Conservation (phyloP, 352 stramenopile genomes). For the Phytophthora palmivora region DNA sequence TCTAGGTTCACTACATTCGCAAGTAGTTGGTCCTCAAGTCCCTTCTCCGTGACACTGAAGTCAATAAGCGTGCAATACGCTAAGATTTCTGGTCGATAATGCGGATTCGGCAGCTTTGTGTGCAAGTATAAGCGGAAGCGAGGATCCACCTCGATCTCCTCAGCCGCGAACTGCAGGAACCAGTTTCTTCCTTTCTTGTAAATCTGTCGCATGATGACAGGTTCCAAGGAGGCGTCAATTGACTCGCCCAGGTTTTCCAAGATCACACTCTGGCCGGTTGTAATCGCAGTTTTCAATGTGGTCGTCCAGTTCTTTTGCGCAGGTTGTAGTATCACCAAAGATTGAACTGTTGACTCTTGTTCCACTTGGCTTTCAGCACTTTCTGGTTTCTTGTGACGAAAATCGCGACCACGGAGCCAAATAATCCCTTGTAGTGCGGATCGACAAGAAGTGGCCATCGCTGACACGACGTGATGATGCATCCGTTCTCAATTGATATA, state of each 20-base stretch:
- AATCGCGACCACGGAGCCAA: slow-evolving; percentile 81
- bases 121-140: slow-evolving; percentile 91
- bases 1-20: slow-evolving; percentile 92
- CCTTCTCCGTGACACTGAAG: slow-evolving; percentile 93
- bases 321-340: slow-evolving; percentile 76
- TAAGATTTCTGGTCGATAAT: slow-evolving; percentile 93
- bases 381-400: slow-evolving; percentile 31
- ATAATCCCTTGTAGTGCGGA: slow-evolving; percentile 91
- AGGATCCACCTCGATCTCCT: slow-evolving; percentile 91
- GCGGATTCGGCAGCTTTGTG: slow-evolving; percentile 93
- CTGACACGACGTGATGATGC: slow-evolving; percentile 90
- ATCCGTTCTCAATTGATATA: slow-evolving; percentile 94
- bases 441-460: slow-evolving; percentile 92
- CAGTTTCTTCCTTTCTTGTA: slow-evolving; percentile 90
- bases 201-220: slow-evolving; percentile 89
- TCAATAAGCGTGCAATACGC: slow-evolving; percentile 95
- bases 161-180: slow-evolving; percentile 88
- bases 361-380: not conserved
- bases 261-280: slow-evolving; percentile 82
- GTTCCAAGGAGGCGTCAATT: slow-evolving; percentile 90
- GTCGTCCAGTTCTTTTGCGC: slow-evolving; percentile 83
- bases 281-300: slow-evolving; percentile 79
- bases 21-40: slow-evolving; percentile 91
- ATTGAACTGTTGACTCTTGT: slow-evolving; percentile 9
- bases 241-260: slow-evolving; percentile 90